These are phyloP conservation scores for Ustilago tritici DNA, from an alignment of 1,284 basidiomycete species.

Conservation along the genomic window DNA sequence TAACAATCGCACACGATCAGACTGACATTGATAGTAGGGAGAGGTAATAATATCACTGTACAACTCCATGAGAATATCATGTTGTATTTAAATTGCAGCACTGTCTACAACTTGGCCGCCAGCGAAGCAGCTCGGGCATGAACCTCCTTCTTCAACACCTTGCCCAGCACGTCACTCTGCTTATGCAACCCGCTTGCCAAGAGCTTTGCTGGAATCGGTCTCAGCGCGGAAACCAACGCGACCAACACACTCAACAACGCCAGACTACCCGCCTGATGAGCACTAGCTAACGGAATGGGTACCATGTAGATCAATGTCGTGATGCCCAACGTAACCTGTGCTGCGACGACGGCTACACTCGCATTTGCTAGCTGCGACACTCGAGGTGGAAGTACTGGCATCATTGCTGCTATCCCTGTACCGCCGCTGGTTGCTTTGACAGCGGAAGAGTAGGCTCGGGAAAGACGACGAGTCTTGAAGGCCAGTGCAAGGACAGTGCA, in stretches of 20 bases:
- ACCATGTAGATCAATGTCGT: conserved; percentile 93
- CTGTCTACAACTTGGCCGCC: conserved; percentile 1
- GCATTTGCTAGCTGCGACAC: conserved; percentile 77
- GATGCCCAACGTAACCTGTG: conserved; percentile 90
- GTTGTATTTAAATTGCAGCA: neutral
- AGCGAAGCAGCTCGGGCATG: neutral
- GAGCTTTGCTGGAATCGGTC: conserved; percentile 26
- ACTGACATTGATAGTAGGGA: neutral
- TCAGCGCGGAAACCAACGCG: conserved; percentile 27
- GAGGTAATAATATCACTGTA: neutral
- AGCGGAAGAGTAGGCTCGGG: conserved; percentile 13
- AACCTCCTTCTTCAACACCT: conserved; percentile 14
- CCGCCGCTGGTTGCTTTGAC: neutral
- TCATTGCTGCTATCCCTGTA: conserved; percentile 68
- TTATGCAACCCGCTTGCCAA: neutral
- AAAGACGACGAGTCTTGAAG: conserved; percentile 74
- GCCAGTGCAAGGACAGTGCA: conserved; percentile 33
- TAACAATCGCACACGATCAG: neutral
- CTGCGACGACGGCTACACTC: conserved; percentile 83
- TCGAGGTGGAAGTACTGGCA: conserved; percentile 77
- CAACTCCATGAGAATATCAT: neutral
- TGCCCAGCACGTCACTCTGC: conserved; percentile 10
- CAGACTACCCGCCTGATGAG: conserved; percentile 94
- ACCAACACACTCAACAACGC: conserved; percentile 75
- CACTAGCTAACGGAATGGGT: conserved; percentile 88